Percentiles rank a stretch among this genome's conserved stretches.
phyloP scores from a whole-genome alignment of 2,329 filamentous ascomycete species.

The Mycogone perniciosa region DNA sequence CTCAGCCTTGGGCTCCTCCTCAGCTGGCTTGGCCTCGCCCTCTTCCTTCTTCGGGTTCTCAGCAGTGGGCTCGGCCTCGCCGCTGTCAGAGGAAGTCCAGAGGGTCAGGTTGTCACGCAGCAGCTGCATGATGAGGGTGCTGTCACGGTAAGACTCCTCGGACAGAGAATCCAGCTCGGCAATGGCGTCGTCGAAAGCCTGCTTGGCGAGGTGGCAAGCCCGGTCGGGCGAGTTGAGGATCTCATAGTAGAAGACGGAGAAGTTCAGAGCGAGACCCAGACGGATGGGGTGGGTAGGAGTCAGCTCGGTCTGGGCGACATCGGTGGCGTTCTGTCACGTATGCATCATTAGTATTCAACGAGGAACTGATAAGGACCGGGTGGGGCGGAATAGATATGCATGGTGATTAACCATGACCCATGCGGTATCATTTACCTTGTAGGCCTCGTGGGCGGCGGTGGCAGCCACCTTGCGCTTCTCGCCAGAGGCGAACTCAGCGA shows the following conservation, averaged over 20 bases:
- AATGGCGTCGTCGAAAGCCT: slow-evolving; percentile 97
- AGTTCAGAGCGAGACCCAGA: slow-evolving; percentile 95
- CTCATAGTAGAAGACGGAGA: slow-evolving; percentile 99
- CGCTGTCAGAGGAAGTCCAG: slow-evolving; percentile 91
- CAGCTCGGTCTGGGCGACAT: slow-evolving; percentile 95
- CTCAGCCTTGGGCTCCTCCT: slow-evolving; percentile 41
- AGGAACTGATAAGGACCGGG: not conserved
- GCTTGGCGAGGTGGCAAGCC: slow-evolving; percentile 97
- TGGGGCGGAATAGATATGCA: not conserved
- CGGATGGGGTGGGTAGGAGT: slow-evolving; percentile 97
- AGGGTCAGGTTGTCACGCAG: slow-evolving; percentile 96
- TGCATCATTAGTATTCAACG: not conserved
- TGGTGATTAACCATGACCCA: not conserved
- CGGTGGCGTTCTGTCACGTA: slow-evolving; percentile 75
- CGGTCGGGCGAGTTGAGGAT: slow-evolving; percentile 97
- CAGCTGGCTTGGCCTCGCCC: slow-evolving; percentile 36
- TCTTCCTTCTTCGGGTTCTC: slow-evolving; percentile 51
- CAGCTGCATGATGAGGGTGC: slow-evolving; percentile 98
- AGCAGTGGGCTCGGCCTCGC: slow-evolving; percentile 64
- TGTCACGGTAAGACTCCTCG: slow-evolving; percentile 98
- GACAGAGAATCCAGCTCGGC: slow-evolving; percentile 96
- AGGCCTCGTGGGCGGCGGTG: slow-evolving; percentile 84
- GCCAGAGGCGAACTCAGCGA: slow-evolving; percentile 86
- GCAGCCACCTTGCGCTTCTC: slow-evolving; percentile 89
- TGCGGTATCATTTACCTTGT: slow-evolving; percentile 67